Evolutionary conservation across 306 rosid species (phyloP), one percentile per base, ranked within the genome.

Genomic region (Phaseolus lunatus): DNA sequence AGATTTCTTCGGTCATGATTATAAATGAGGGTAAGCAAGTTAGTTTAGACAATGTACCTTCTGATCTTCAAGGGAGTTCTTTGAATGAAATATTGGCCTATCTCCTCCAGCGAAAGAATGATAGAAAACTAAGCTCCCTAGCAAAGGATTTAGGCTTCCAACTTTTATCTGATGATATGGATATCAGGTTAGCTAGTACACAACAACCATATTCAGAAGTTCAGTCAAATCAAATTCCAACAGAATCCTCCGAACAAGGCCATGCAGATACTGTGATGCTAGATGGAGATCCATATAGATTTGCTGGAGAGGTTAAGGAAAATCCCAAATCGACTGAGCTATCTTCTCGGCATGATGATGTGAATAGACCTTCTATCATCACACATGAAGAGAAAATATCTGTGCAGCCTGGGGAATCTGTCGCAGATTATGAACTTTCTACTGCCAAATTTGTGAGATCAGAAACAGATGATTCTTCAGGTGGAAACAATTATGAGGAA

Each of bases 111-210:
- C 83, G 90, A 84, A 88, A 92, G 70, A 85, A 84, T 71, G 88
- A 83, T 49, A 72, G 80, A 47, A 90, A 84, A 74, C 84, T 95
- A 81, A 90, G 96, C 84, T 88, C 97, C 77, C 86, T 95, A n/a
- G 97, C 94, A 24, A 87, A 89, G 82, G 93, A 89, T 62, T 86
- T 92, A 67, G 98, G 98, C 80, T 92, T 95, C 84, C 97, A 90
- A 84, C 97, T 95, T 80, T 73, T 95, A 80, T 95, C 98, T 72
- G 90, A 86, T 79, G 98, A 92, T 73, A 76, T 92, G 78, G 92
- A 95, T 87, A 79, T 95, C 63, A 86, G 86, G 73, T 67, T 85
- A 57, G 80, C 72, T 26, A 78, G 76, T 80, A 19, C 86, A 45
- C 75, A 83, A 78, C 87, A 88, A 41, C 66, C 69, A 11, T 81